phyloP scores from a whole-genome alignment of 225 moss, liverwort and hornwort species.

The Straminergon stramineum region DNA sequence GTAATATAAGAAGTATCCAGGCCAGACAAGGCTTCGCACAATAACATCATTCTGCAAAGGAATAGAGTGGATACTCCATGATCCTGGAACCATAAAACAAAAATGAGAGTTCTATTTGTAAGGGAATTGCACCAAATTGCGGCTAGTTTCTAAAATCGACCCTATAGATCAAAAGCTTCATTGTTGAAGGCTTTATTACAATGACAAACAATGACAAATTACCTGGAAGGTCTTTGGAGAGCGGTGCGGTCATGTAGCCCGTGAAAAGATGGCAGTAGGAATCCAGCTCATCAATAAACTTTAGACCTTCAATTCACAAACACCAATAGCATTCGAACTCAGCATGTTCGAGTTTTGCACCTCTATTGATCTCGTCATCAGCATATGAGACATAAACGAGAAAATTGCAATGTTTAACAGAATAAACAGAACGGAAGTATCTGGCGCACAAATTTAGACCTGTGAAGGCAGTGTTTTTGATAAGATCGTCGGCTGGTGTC shows the following conservation, averaged over 20 bases:
- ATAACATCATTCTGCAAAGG: conserved; percentile 68
- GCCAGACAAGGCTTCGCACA: conserved; percentile 77
- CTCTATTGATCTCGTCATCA: not conserved
- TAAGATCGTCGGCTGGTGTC: conserved; percentile 54
- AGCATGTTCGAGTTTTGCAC: not conserved
- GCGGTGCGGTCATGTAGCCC: conserved; percentile 68
- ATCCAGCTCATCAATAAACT: conserved; percentile 72
- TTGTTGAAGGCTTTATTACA: not conserved
- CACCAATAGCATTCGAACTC: not conserved
- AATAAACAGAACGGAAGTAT: not conserved
- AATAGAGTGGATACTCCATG: conserved; percentile 66
- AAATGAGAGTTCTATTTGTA: not conserved
- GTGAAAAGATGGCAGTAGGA: conserved; percentile 81
- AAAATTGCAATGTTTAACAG: not conserved
- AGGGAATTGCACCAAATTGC: not conserved
- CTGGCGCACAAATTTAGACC: conserved; percentile 12
- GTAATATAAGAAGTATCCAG: conserved; percentile 79
- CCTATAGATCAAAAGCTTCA: not conserved
- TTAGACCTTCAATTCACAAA: conserved; percentile 37
- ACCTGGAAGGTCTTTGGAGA: conserved; percentile 84
- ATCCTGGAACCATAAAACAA: conserved; percentile 24
- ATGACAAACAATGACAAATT: not conserved
- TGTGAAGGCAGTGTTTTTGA: conserved; percentile 65
- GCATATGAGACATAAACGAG: not conserved
- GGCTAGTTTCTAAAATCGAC: not conserved